Percentiles rank a stretch among this genome's conserved stretches.
Evolutionary conservation across 2,329 filamentous ascomycete genomes (phyloP).

Genomic region (Lomentospora prolificans): DNA sequence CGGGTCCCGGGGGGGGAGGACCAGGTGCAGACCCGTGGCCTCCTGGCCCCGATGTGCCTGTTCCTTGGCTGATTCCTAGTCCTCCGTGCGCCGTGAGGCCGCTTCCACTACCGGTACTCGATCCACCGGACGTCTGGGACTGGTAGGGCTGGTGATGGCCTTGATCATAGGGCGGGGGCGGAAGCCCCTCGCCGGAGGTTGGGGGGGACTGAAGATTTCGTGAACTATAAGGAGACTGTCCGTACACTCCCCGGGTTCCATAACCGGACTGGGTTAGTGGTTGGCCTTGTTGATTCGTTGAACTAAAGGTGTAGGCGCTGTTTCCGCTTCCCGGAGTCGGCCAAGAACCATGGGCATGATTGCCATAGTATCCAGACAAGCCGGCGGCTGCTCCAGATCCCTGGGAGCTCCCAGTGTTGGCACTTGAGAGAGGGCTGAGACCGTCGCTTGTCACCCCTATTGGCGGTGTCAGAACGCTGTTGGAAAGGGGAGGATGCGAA

Average conservation of each 20-base stretch:
- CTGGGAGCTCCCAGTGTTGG: constrained; percentile 49
- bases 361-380: constrained; percentile 32
- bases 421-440: constrained; percentile 51
- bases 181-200: not conserved
- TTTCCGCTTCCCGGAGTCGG: constrained; percentile 36
- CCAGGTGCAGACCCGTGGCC: constrained; percentile 15
- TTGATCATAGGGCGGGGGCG: constrained; percentile 2
- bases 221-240: constrained; percentile 31
- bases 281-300: constrained; percentile 23
- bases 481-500: constrained; percentile 41
- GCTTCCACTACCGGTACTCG: constrained; percentile 19
- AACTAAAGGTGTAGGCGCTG: constrained; percentile 44
- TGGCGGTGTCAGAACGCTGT: constrained; percentile 21
- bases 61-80: constrained; percentile 1
- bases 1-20: not conserved
- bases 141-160: constrained; percentile 19
- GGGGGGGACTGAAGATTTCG: constrained; percentile 23
- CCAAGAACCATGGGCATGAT: constrained; percentile 48
- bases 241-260: constrained; percentile 29
- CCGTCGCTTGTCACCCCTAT: constrained; percentile 46
- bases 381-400: constrained; percentile 40
- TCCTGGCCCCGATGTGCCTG: constrained; percentile 16
- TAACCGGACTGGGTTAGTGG: constrained; percentile 19
- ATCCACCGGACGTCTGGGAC: constrained; percentile 32
- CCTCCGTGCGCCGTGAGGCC: constrained; percentile 16